These are phyloP conservation scores for Podila minutissima DNA, from an alignment of 192 early-diverging fungal species.

Conservation along the genomic window DNA sequence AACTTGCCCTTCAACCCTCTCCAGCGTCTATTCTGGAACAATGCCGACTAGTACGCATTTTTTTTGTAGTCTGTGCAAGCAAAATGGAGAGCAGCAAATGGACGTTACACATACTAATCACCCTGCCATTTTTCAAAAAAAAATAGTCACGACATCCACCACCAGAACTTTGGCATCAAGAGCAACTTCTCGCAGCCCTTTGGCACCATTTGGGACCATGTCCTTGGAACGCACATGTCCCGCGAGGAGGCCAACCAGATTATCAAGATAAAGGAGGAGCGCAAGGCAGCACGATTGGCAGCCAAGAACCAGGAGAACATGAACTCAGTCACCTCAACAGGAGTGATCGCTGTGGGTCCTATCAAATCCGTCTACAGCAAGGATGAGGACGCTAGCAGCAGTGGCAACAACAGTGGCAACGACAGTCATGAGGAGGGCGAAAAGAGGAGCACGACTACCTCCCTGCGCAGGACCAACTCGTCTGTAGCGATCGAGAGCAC, in stretches of 20 bases:
- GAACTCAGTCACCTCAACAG: not conserved
- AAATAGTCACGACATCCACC: slow-evolving; percentile 68
- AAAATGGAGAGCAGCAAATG: not conserved
- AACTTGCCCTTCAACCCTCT: slow-evolving; percentile 79
- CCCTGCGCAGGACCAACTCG: not conserved
- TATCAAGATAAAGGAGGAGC: slow-evolving; percentile 49
- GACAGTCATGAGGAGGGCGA: slow-evolving; percentile 47
- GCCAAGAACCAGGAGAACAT: slow-evolving; percentile 1
- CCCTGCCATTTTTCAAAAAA: slow-evolving; percentile 48
- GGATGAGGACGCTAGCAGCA: slow-evolving; percentile 41
- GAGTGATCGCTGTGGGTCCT: slow-evolving; percentile 11
- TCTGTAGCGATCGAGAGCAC: not conserved
- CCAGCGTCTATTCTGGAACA: slow-evolving; percentile 75
- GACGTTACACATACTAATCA: not conserved
- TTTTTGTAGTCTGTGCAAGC: slow-evolving; percentile 27
- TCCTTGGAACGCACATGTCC: slow-evolving; percentile 71
- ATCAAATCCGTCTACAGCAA: slow-evolving; percentile 9
- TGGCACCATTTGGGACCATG: slow-evolving; percentile 82
- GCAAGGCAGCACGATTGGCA: slow-evolving; percentile 43
- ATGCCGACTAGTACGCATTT: slow-evolving; percentile 76
- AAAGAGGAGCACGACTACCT: slow-evolving; percentile 6
- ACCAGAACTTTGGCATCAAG: slow-evolving; percentile 67
- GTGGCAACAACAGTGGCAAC: slow-evolving; percentile 50
- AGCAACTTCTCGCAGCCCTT: slow-evolving; percentile 76
- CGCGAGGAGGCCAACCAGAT: slow-evolving; percentile 51